Base-by-base conservation (phyloP, 768 basidiomycete genomes). In the Mycena chlorophos region DNA sequence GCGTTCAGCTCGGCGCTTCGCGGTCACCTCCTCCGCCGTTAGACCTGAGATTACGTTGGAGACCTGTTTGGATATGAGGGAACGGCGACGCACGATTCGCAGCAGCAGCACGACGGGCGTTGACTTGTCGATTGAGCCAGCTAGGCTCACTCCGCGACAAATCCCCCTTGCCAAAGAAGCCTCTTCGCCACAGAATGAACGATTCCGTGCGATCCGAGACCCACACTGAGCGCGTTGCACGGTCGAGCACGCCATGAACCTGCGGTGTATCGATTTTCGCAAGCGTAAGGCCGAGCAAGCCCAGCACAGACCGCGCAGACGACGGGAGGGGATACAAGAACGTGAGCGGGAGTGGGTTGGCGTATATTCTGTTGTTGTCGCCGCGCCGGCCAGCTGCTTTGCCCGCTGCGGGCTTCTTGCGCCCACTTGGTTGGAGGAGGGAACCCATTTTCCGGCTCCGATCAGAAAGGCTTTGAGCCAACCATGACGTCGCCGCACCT, bases 111-210 rank as follows among this genome's bases (percentile, higher is more conserved):
- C 77, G 78, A 47, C 83, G 73, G 58, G 75, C 77, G 66, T 91
- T 92, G 56, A 88, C 76, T 63, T 91, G 87, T 43, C 97, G 76
- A 19, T 86, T 82, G 56, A 87, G 75, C 97, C 97, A 99, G 52
- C 85, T 92, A 6, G 96, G 95, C 69, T 99, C 97, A 70, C 94
- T 97, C 55, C 97, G 73, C 37, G 92, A 95, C 50, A 99, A 75
- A 67, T 90, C 89, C 1, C 97, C 97, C 70, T 99, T 99, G 22
- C 97, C 97, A 69, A 98, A 99, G 74, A 98, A 98, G 0, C 97
- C 97, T 56, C 89, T 74, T 43, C 83, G 76, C 91, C 97, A 99
- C 31, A 98, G 78, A 4, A 87, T 72, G 60, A 77, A 77, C 40
- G 85, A 84, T 67, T 94, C 84, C 22, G 71, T 77, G 25, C 75